phyloP scores from a whole-genome alignment of 495 filamentous ascomycete genomes.

The Penicillium soppii region DNA sequence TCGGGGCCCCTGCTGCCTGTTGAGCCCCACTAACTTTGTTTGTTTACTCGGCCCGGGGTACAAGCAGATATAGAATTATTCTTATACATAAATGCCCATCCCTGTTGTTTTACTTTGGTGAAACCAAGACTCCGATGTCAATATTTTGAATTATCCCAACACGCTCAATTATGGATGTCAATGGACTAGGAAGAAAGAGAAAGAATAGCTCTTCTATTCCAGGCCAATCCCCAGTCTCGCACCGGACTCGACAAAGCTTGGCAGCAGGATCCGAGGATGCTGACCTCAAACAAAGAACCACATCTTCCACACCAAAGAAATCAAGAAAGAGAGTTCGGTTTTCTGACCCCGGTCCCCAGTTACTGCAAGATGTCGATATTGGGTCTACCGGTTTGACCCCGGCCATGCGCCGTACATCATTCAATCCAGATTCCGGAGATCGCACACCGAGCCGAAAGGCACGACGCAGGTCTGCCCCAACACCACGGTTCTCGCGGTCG shows the following conservation, averaged over 20 bases:
- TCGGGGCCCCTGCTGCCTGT: slow-evolving; percentile 19
- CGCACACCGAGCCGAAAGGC: slow-evolving; percentile 46
- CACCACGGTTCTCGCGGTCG: slow-evolving; percentile 19
- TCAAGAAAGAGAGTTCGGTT: slow-evolving; percentile 67
- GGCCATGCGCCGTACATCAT: slow-evolving; percentile 57
- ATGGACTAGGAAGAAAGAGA: slow-evolving; percentile 31
- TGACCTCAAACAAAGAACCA: neutral
- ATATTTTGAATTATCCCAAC: neutral
- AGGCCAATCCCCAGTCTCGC: slow-evolving; percentile 19
- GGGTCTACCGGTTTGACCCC: slow-evolving; percentile 68
- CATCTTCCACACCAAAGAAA: slow-evolving; percentile 29
- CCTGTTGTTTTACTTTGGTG: neutral
- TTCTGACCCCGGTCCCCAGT: slow-evolving; percentile 63
- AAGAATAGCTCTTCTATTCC: slow-evolving; percentile 23
- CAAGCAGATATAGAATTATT: slow-evolving; percentile 21
- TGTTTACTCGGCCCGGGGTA: slow-evolving; percentile 31
- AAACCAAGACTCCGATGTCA: neutral
- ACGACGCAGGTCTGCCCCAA: slow-evolving; percentile 35
- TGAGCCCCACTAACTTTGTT: slow-evolving; percentile 23
- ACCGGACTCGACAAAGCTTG: slow-evolving; percentile 17
- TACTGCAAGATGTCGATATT: slow-evolving; percentile 22
- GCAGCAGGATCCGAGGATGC: neutral
- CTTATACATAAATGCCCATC: slow-evolving; percentile 12
- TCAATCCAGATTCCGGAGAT: slow-evolving; percentile 26
- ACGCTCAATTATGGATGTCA: slow-evolving; percentile 27